Conservation (phyloP, 805 yeast genomes). For the Ogataea degrootiae region DNA sequence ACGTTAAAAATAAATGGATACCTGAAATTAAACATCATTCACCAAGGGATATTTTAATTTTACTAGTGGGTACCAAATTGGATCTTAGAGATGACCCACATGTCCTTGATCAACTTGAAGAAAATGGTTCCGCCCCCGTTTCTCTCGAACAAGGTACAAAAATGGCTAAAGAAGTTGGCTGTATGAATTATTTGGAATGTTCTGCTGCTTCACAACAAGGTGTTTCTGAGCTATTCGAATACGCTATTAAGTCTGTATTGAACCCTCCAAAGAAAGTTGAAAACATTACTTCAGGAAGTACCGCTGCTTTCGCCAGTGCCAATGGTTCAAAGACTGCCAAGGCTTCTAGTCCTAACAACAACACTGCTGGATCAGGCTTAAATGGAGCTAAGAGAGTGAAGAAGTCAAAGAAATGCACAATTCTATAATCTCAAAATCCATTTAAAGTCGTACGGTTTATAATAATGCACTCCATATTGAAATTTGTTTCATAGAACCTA, state of each 20-base stretch:
- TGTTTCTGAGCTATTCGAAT: slow-evolving; percentile 79
- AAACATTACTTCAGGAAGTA: neutral
- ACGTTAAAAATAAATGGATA: slow-evolving; percentile 76
- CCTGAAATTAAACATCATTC: slow-evolving; percentile 87
- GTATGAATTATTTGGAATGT: slow-evolving; percentile 77
- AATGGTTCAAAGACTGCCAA: slow-evolving; percentile 3
- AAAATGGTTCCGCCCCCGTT: slow-evolving; percentile 59
- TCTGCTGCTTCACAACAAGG: slow-evolving; percentile 89
- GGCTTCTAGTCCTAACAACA: slow-evolving; percentile 3
- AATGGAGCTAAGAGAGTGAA: slow-evolving; percentile 22
- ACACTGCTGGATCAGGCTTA: neutral
- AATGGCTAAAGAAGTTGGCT: slow-evolving; percentile 66
- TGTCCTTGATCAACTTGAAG: slow-evolving; percentile 62
- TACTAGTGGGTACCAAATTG: slow-evolving; percentile 83
- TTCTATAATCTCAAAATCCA: slow-evolving; percentile 28
- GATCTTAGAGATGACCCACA: slow-evolving; percentile 82
- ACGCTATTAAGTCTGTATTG: slow-evolving; percentile 68
- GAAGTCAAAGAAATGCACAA: slow-evolving; percentile 46
- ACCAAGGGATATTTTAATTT: slow-evolving; percentile 59
- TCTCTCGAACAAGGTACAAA: slow-evolving; percentile 56
- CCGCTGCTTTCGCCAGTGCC: neutral
- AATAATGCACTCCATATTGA: too few relatives aligned
- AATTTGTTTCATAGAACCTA: too few relatives aligned
- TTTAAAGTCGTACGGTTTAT: too few relatives aligned
- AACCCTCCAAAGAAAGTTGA: slow-evolving; percentile 38